phyloP scores from a whole-genome alignment of 148 eudicot species.

The Bassia scoparia region DNA sequence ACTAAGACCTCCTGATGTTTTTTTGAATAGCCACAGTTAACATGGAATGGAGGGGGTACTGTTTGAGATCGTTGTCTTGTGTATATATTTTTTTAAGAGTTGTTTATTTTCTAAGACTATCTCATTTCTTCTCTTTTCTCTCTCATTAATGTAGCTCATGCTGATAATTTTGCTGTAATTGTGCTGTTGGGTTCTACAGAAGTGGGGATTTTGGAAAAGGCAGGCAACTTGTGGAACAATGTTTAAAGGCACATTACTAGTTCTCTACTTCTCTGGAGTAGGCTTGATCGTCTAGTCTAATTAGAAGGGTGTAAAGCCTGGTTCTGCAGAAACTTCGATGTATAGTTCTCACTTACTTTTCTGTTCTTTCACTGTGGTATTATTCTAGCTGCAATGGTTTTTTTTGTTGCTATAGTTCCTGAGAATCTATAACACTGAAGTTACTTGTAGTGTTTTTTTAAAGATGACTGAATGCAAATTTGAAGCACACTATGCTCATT shows the following conservation, averaged over 20 bases:
- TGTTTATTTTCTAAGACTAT: too few relatives aligned
- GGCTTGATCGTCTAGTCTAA: background rate
- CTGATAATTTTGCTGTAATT: too few relatives aligned
- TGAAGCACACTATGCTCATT: background rate
- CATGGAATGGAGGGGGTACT: too few relatives aligned
- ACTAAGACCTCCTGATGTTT: too few relatives aligned
- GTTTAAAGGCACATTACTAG: constrained; percentile 55
- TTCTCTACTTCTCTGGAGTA: background rate
- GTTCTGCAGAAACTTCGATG: background rate
- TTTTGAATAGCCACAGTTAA: too few relatives aligned
- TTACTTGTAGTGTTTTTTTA: background rate
- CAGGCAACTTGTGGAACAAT: constrained; percentile 63
- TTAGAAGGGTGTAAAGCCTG: background rate
- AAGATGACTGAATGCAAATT: background rate
- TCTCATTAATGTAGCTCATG: too few relatives aligned
- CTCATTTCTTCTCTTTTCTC: too few relatives aligned
- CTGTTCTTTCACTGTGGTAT: background rate
- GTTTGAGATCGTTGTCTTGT: too few relatives aligned
- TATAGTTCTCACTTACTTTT: background rate
- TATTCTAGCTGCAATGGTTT: background rate
- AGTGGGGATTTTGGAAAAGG: constrained; percentile 70
- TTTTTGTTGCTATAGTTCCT: background rate
- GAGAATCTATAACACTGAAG: background rate
- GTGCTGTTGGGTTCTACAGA: constrained; percentile 79
- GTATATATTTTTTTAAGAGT: too few relatives aligned